Percentiles rank a stretch among this genome's conserved stretches.
Conservation (phyloP, 495 filamentous ascomycete genomes). For the Aspergillus nanangensis region DNA sequence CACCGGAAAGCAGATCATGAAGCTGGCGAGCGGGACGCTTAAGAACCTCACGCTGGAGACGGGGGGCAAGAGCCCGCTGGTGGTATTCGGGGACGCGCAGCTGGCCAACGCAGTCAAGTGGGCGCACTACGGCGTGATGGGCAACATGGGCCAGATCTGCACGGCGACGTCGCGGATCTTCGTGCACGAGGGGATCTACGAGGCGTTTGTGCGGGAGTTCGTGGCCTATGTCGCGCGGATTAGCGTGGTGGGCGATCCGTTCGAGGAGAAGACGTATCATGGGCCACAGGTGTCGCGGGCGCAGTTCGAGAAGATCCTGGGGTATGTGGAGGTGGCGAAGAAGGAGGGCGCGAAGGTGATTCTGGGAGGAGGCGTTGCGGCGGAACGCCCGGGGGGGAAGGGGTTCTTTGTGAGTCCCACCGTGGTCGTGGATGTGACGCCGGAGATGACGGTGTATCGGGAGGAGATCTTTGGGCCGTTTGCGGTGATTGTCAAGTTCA, state of each 20-base stretch:
- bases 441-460: constrained; percentile 60
- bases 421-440: constrained; percentile 64
- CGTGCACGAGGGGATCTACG: constrained; percentile 74
- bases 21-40: constrained; percentile 73
- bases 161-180: constrained; percentile 83
- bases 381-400: constrained; percentile 40
- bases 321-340: constrained; percentile 73
- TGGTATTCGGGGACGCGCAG: constrained; percentile 85
- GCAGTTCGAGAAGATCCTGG: constrained; percentile 77
- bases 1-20: constrained; percentile 85
- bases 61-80: constrained; percentile 70
- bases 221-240: constrained; percentile 58
- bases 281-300: constrained; percentile 84
- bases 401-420: constrained; percentile 66
- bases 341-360: constrained; percentile 75
- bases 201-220: constrained; percentile 69
- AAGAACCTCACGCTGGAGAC: constrained; percentile 96
- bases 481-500: constrained; percentile 74
- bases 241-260: constrained; percentile 81
- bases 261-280: constrained; percentile 71
- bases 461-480: constrained; percentile 90
- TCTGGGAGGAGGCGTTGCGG: constrained; percentile 67
- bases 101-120: constrained; percentile 83
- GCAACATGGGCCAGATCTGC: constrained; percentile 86
- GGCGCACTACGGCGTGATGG: constrained; percentile 70